Base-by-base conservation (phyloP, 257 asterid genomes). In the Verbascum thapsus region DNA sequence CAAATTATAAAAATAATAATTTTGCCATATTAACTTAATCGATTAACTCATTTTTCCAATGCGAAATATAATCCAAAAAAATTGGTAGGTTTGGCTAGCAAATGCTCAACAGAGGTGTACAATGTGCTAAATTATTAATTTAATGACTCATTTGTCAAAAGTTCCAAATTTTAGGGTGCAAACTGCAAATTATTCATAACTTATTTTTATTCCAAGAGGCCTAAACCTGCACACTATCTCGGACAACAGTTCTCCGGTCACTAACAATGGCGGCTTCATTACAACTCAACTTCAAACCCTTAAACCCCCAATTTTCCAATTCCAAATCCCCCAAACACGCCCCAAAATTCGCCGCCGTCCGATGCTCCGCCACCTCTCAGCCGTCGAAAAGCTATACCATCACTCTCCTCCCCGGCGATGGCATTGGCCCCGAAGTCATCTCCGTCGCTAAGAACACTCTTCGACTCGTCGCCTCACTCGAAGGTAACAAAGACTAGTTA, bases 381-480 rank as follows among this genome's bases (percentile, higher is more conserved):
- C 73, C 85, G 7, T 53, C 78, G 68, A 89, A 80, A 78, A 71
- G 78, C 72, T 89, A 92, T 81, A 57, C 74, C 68, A 74, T 89
- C 75, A 83, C 95, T 63, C 95, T 89, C 69, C 97, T 92, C 53
- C 96, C 97, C 18, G 97, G 96, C 32, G 97, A 89, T 75, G 97
- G 97, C 53, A 92, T 92, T 55, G 99, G 99, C 41, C 99, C 96
- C 20, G 97, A 89, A 87, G 96, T 92, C 71, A 64, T 90, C 64
- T 80, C 88, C 72, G 85, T 84, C 44, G 96, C 99, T 41, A 88
- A 80, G 72, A 72, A 68, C 7, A 86, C 95, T 70, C 95, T 90
- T 64, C 70, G 73, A 12, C 84, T 80, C 40, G 84, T 76, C 53
- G 82, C 88, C n/a, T 81, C 89, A 39, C 63, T 85, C 2, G 95